Evolutionary conservation across 148 eudicot species (phyloP), one percentile per base, ranked within the genome.

Genomic region (Persicaria tinctoria): DNA sequence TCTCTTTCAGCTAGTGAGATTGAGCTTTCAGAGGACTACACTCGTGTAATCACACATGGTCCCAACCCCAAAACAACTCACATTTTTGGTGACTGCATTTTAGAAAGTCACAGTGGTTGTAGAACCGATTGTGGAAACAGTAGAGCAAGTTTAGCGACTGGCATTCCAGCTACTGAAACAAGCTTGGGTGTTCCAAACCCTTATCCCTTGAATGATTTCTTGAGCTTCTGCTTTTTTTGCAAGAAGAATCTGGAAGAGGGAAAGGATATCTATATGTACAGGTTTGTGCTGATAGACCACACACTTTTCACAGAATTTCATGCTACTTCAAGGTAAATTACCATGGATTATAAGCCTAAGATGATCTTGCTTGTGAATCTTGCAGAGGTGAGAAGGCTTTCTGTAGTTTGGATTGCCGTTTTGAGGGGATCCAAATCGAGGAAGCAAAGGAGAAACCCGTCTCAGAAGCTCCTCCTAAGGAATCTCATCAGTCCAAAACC

Each of bases 21-120:
- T 77, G 98, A 91, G 84, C 97, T 87, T 75, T 94, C 96, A 56
- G 98, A 94, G 87, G 93, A 94, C 75, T 94, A 94, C 83, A 94
- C 98, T 0, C 85, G 98, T 85, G 96, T 94, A 7, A 94, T 80
- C 74, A 85, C 86, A 70, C 91, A 82, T 80, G 98, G 98, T 56
- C 92, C 98, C 6, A 89, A 91, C 78, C 89, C 97, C 6, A 89
- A 87, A 84, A 87, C 89, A 69, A 93, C 97, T 78, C 93, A 89
- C 82, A 89, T 89, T 45, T 87, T 83, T 85, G 85, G 88, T 80
- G 91, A 87, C 79, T 82, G 84, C 71, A 77, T 89, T 87, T 86
- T 93, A 78, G 89, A 91, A 83, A 80, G 98, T 88, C 90, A 91
- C 90, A 78, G 86, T 57, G 83, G 53, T 70, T 63, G 80, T 81